Percentiles rank a stretch among this genome's conserved stretches.
These are phyloP conservation scores for Arthrobotrys sinensis DNA, from an alignment of 2,329 filamentous ascomycete species.

Conservation along the genomic window DNA sequence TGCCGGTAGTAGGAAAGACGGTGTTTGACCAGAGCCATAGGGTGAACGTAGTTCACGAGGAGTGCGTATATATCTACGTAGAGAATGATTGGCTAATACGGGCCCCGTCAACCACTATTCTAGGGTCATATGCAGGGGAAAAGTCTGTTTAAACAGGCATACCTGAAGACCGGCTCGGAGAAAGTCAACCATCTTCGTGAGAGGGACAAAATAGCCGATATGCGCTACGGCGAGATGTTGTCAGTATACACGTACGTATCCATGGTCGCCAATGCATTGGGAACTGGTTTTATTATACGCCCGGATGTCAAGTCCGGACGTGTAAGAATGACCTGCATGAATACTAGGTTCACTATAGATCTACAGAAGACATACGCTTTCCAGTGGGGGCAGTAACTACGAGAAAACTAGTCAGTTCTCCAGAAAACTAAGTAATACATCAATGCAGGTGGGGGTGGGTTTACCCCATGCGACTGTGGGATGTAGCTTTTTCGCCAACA, in stretches of 20 bases:
- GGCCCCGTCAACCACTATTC: neutral
- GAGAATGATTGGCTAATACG: constrained; percentile 41
- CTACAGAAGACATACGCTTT: constrained; percentile 39
- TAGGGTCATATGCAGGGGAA: neutral
- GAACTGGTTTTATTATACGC: neutral
- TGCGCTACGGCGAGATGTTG: constrained; percentile 30
- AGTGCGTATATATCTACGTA: constrained; percentile 58
- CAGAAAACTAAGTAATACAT: neutral
- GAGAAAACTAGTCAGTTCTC: constrained; percentile 3
- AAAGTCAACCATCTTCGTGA: constrained; percentile 52
- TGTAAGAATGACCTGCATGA: neutral
- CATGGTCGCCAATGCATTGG: neutral
- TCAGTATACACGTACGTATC: neutral
- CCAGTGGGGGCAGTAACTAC: constrained; percentile 56
- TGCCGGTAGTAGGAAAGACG: constrained; percentile 49
- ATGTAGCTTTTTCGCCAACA: constrained; percentile 29
- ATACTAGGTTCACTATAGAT: neutral
- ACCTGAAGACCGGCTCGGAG: constrained; percentile 51
- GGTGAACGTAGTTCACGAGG: constrained; percentile 52
- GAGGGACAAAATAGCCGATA: constrained; percentile 54
- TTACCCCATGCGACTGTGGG: constrained; percentile 55
- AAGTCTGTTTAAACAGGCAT: neutral
- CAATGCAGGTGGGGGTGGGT: neutral
- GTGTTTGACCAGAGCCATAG: constrained; percentile 35
- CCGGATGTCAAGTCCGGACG: neutral